Conservation (phyloP, 495 filamentous ascomycete species). For the Neurospora sp. region DNA sequence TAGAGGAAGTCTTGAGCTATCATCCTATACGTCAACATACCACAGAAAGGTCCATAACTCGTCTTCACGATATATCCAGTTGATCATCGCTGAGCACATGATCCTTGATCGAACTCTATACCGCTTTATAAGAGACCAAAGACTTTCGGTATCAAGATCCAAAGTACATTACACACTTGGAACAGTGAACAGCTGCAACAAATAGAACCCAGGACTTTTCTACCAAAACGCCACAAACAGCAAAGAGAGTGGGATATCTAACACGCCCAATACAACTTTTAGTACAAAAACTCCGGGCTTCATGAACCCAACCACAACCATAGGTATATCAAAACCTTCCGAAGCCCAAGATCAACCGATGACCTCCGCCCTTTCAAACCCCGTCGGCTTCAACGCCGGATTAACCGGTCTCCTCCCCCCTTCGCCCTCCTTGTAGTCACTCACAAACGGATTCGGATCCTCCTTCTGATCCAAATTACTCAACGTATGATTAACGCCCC, state of each 20-base stretch:
- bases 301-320: neutral
- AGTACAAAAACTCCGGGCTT: neutral
- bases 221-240: neutral
- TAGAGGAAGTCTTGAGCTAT: neutral
- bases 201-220: neutral
- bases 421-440: constrained; percentile 54
- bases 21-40: neutral
- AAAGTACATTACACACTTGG: neutral
- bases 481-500: constrained; percentile 94
- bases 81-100: neutral
- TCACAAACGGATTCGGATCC: constrained; percentile 87
- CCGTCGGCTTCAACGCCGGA: constrained; percentile 52
- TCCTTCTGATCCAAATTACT: constrained; percentile 69
- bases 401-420: constrained; percentile 41
- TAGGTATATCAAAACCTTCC: neutral
- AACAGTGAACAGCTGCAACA: neutral
- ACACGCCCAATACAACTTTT: neutral
- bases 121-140: neutral
- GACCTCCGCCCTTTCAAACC: constrained; percentile 80
- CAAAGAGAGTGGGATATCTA: neutral
- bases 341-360: constrained; percentile 37
- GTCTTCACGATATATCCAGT: neutral
- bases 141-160: neutral
- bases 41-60: neutral
- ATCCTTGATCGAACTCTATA: neutral